Evolutionary conservation across 2,329 filamentous ascomycete genomes (phyloP), one percentile per base, ranked within the genome.

Genomic region (Ilyonectria mors-panacis): DNA sequence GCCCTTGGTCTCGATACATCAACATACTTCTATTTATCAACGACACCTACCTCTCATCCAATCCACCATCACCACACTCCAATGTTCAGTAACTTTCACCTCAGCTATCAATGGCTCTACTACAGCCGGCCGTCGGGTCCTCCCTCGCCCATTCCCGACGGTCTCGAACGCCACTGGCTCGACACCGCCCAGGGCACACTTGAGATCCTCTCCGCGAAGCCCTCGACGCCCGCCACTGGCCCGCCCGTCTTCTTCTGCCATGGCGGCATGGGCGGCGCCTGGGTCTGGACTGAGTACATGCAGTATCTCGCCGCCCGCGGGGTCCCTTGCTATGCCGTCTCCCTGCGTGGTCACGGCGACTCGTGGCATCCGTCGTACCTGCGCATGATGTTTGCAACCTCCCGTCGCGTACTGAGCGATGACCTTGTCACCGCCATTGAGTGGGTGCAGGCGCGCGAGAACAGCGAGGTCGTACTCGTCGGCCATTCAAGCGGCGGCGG

Each of bases 401-500:
- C 79, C 1, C 80, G 83, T 50, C 75, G 78, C 15, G 78, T 78
- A 15, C 77, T 88, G 33, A 81, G 79, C 1, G 78, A 82, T 23
- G 85, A 88, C 65, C 77, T 87, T 4, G 74, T 84, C 3, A 80
- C 81, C 0, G 83, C 78, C 2, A 78, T 87, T 44, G 71, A 78
- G 19, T 81, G 81, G 67, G 82, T 84, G 2, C 72, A 77, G 57
- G 53, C 26, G 1, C 67, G 63, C 13, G 73, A 77, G 39, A 56
- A 67, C 35, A 71, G 75, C 30, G 75, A 82, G 55, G 76, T 83
- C 6, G 75, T 86, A 12, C 79, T 88, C 9, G 80, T 87, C 1
- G 85, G 84, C 4, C 87, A 88, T 75, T 87, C 85, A 4, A 84
- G 82, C 53, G 86, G 86, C 6, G 86, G 84, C 6, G 86, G 85